Percentiles rank a stretch among this genome's conserved stretches.
phyloP scores from a whole-genome alignment of 78 protist genomes.

The Speleostelium caveatum region DNA sequence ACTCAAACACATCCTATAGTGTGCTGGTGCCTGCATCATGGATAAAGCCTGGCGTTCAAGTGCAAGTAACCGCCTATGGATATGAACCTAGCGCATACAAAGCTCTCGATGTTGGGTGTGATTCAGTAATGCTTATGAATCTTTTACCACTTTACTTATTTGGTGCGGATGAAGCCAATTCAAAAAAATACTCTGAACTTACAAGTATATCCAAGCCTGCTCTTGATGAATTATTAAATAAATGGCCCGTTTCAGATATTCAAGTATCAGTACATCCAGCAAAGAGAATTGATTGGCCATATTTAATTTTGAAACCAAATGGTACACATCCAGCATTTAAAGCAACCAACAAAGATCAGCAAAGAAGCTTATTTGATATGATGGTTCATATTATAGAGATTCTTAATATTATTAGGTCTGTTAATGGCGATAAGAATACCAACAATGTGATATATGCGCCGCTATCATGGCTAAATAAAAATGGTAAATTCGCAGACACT shows the following conservation, averaged over 20 bases:
- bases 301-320: not conserved
- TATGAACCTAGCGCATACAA: not conserved
- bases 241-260: not conserved
- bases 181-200: not conserved
- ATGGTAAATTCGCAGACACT: constrained; percentile 9
- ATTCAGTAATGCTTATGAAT: not conserved
- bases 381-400: constrained; percentile 18
- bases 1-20: constrained; percentile 7
- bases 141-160: constrained; percentile 27
- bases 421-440: not conserved
- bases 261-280: not conserved
- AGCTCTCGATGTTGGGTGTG: not conserved
- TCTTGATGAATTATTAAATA: not conserved
- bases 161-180: constrained; percentile 25
- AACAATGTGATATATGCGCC: constrained; percentile 13
- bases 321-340: not conserved
- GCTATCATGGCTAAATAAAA: not conserved
- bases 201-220: not conserved
- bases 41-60: not conserved
- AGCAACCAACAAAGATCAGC: not conserved
- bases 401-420: constrained; percentile 3
- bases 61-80: not conserved
- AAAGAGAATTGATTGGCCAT: not conserved
- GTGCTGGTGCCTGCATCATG: not conserved
- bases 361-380: constrained; percentile 20